Evolutionary conservation across 768 basidiomycete genomes (phyloP).

Genomic region (Tricholomella constricta): DNA sequence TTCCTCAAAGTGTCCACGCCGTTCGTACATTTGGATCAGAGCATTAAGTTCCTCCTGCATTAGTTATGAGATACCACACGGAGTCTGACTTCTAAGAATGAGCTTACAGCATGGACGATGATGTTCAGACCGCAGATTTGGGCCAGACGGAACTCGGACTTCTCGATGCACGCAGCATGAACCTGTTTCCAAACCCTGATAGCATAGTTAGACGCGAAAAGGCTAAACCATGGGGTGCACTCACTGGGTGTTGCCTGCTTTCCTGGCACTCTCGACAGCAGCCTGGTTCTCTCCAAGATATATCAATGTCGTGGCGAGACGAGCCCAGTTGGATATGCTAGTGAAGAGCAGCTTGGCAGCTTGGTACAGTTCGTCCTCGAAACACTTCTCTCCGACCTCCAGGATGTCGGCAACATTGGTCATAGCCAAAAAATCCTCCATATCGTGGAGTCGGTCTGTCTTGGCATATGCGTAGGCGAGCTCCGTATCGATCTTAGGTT

Average conservation of each 20-base stretch:
- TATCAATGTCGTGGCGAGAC: conserved; percentile 96
- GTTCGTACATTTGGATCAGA: conserved; percentile 83
- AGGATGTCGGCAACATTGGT: conserved; percentile 98
- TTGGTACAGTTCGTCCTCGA: conserved; percentile 97
- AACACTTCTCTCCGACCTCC: conserved; percentile 98
- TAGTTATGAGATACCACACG: conserved; percentile 8
- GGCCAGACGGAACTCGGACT: conserved; percentile 94
- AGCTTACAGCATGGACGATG: conserved; percentile 80
- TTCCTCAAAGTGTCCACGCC: conserved; percentile 92
- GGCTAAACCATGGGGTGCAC: conserved; percentile 25
- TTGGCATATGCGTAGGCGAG: conserved; percentile 98
- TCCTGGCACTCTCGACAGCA: conserved; percentile 98
- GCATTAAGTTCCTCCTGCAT: conserved; percentile 74
- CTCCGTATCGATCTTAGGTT: conserved; percentile 98
- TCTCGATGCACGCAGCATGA: conserved; percentile 97
- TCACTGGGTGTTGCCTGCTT: conserved; percentile 98
- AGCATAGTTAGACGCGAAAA: conserved; percentile 6
- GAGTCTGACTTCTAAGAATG: not conserved
- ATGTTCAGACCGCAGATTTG: conserved; percentile 99
- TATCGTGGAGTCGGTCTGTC: conserved; percentile 95
- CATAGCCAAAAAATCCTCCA: conserved; percentile 99
- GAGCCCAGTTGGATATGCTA: conserved; percentile 98
- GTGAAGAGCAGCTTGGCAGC: conserved; percentile 94
- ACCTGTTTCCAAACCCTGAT: conserved; percentile 99
- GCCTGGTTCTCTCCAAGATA: conserved; percentile 98